A percentile compares a stretch with the other conserved stretches of the same genome.
Evolutionary conservation across 352 stramenopile genomes (phyloP).

Genomic region (Blastocystis sp.): DNA sequence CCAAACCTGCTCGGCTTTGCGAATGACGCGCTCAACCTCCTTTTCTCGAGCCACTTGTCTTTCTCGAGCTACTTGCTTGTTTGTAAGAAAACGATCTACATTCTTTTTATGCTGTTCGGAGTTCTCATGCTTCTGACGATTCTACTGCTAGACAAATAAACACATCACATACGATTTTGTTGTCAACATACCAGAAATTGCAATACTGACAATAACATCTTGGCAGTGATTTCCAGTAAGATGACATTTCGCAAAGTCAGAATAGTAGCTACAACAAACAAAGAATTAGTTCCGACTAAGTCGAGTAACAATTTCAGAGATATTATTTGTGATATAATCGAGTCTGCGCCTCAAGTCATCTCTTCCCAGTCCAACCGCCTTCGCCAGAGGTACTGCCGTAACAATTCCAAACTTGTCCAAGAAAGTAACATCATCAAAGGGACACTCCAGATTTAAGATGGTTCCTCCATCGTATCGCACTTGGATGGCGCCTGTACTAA

Average conservation of each 20-base stretch:
- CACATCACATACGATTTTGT: slow-evolving; percentile 20
- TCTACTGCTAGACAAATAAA: not conserved
- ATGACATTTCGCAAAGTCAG: not conserved
- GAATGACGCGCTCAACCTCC: not conserved
- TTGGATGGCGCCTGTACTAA: slow-evolving; percentile 44
- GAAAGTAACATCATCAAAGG: slow-evolving; percentile 46
- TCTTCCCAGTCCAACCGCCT: not conserved
- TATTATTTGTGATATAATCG: slow-evolving; percentile 26
- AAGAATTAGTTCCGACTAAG: slow-evolving; percentile 1
- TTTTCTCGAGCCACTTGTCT: not conserved
- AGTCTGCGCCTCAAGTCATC: slow-evolving; percentile 20
- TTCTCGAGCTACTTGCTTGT: slow-evolving; percentile 1
- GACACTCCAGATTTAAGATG: slow-evolving; percentile 44
- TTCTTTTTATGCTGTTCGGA: slow-evolving; percentile 52
- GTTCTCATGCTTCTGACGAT: slow-evolving; percentile 20
- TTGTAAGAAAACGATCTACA: slow-evolving; percentile 17
- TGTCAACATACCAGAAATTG: slow-evolving; percentile 57
- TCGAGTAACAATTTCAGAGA: slow-evolving; percentile 26
- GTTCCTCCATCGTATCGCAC: slow-evolving; percentile 50
- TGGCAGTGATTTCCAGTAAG: slow-evolving; percentile 26
- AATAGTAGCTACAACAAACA: slow-evolving; percentile 13
- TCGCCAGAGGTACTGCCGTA: slow-evolving; percentile 10
- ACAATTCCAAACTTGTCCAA: slow-evolving; percentile 51
- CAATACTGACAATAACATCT: slow-evolving; percentile 37
- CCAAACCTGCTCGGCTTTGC: not conserved